Base-by-base conservation (phyloP, 805 yeast genomes). In the Lachancea dasiensis region DNA sequence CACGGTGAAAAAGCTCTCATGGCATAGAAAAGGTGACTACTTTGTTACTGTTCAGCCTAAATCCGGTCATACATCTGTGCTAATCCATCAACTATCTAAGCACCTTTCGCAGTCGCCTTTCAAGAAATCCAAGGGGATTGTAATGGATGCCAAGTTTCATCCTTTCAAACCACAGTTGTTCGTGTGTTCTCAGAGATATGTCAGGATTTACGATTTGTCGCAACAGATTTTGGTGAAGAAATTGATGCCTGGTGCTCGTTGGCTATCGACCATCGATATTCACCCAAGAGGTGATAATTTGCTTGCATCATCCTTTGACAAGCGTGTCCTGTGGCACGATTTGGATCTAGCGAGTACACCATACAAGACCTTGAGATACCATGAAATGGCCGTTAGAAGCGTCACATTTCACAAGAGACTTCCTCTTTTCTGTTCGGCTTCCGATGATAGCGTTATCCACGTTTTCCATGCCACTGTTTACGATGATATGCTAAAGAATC, bases 11-110 rank as follows among this genome's bases (percentile, higher is more conserved):
- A 81, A 79, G 55, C 49, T 92, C 16, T 75, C 95, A 48, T 92
- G 98, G 98, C 98, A 92, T 63, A 74, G 96, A 61, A 83, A 84
- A 56, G 98, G 98, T 53, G 98, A 92, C 67, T 92, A 92, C 60
- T 85, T 92, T 52, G 95, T 90, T 47, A 80, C 95, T 3, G 95
- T 86, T n/a, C 79, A 95, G n/a, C 97, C 97, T 36, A 92, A 86
- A 36, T 82, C 86, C 36, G 86, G 84, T 39, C 79, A 86, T 56
- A 75, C 89, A 8, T 81, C 97, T 5, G 95, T 92, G 27, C 70
- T 92, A 44, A 86, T 92, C 47, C 98, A 92, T 64, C 97, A 92
- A 68, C 65, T 92, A 34, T 86, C 97, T 3, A 86, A 86, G 63
- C 97, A 92, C 66, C 72, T 82, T 43, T 81, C 97, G 13, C 98